Evolutionary conservation across 257 asterid species (phyloP).

Genomic region (Nicotiana tabacum): DNA sequence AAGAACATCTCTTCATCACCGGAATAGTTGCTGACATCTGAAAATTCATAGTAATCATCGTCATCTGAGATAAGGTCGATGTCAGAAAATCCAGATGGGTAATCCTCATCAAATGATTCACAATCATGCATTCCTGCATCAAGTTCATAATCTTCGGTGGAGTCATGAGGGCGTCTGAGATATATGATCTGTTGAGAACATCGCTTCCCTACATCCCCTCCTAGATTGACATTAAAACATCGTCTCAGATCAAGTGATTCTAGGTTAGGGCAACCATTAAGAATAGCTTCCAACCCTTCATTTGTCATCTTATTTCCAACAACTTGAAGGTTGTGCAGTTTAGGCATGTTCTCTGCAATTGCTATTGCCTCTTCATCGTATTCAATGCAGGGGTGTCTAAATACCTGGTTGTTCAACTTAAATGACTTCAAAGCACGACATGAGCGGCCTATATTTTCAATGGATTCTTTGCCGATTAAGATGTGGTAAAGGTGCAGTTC

Average conservation of each 20-base stretch:
- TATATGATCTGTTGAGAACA: constrained; percentile 29
- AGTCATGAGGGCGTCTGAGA: constrained; percentile 26
- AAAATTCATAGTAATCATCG: constrained; percentile 20
- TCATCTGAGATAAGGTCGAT: constrained; percentile 10
- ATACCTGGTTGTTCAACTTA: constrained; percentile 9
- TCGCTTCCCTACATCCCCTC: constrained; percentile 31
- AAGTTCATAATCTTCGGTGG: constrained; percentile 16
- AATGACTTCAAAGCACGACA: constrained; percentile 38
- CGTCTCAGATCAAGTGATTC: constrained; percentile 45
- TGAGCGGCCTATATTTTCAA: constrained; percentile 32
- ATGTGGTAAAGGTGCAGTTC: constrained; percentile 37
- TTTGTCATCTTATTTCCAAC: constrained; percentile 24
- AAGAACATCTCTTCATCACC: constrained; percentile 2
- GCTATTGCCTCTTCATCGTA: constrained; percentile 30
- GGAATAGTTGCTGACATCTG: not conserved
- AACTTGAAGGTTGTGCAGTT: constrained; percentile 32
- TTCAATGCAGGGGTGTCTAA: not conserved
- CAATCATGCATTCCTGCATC: not conserved
- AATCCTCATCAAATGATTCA: constrained; percentile 11
- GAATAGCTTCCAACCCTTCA: constrained; percentile 35
- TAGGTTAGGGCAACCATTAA: constrained; percentile 43
- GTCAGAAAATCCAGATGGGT: constrained; percentile 15
- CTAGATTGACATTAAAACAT: constrained; percentile 28
- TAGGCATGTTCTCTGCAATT: constrained; percentile 40
- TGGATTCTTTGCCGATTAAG: not conserved